Percentiles rank a stretch among this genome's conserved stretches.
Evolutionary conservation across 192 early-diverging fungal species (phyloP).

Genomic region (Coemansia guatemalensis): DNA sequence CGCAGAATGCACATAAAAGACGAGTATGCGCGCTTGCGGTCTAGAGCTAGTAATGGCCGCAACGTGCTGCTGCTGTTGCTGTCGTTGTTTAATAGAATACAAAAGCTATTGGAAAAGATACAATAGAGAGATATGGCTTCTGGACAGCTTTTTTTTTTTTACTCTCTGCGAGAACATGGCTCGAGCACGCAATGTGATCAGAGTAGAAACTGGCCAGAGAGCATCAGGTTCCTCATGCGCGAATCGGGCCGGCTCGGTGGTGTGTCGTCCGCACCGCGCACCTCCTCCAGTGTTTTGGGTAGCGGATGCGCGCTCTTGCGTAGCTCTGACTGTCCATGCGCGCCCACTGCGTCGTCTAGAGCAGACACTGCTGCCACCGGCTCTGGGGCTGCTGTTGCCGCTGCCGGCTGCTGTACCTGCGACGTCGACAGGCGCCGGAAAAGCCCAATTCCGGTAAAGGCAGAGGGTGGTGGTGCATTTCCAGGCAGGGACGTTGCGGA

Average conservation of each 20-base stretch:
- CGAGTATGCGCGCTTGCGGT: too few species aligned
- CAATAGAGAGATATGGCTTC: neutral
- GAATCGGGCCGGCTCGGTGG: slow-evolving; percentile 49
- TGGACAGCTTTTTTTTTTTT: neutral
- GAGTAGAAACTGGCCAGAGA: slow-evolving; percentile 47
- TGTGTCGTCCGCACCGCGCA: slow-evolving; percentile 18
- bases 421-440: slow-evolving; percentile 43
- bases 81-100: too few species aligned
- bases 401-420: slow-evolving; percentile 14
- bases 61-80: too few species aligned
- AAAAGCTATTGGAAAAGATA: neutral
- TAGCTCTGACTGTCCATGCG: slow-evolving; percentile 4
- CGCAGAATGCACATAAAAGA: too few species aligned
- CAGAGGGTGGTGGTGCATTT: slow-evolving; percentile 2
- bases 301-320: slow-evolving; percentile 16
- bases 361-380: neutral
- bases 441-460: slow-evolving; percentile 40
- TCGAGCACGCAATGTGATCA: neutral
- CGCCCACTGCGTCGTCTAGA: slow-evolving; percentile 4
- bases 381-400: slow-evolving; percentile 6
- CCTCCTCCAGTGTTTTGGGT: slow-evolving; percentile 30
- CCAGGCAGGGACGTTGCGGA: slow-evolving; percentile 24
- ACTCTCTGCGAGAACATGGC: neutral
- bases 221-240: slow-evolving; percentile 49
- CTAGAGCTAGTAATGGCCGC: too few species aligned